phyloP scores from a whole-genome alignment of 331 rosid species.

The Dryas integrifolia region DNA sequence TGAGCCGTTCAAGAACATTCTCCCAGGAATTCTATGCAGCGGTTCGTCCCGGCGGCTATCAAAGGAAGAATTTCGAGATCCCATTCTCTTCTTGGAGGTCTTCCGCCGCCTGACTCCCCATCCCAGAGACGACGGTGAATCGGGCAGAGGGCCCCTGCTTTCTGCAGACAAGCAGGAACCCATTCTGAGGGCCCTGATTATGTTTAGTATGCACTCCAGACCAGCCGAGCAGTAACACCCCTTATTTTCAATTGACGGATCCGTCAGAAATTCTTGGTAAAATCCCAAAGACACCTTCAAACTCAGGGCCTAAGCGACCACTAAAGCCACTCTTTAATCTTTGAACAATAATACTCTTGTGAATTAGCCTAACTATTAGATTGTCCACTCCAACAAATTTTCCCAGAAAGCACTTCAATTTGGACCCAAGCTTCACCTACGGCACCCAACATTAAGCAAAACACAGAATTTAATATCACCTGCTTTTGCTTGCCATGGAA shows the following conservation, averaged over 20 bases:
- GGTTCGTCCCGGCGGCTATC: slow-evolving; percentile 73
- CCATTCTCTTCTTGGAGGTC: slow-evolving; percentile 40
- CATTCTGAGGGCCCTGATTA: slow-evolving; percentile 88
- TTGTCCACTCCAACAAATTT: slow-evolving; percentile 3
- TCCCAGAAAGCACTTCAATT: background rate
- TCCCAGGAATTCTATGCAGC: slow-evolving; percentile 67
- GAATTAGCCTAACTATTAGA: background rate
- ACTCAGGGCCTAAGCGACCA: background rate
- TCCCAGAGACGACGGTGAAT: slow-evolving; percentile 48
- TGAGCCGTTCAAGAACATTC: slow-evolving; percentile 74
- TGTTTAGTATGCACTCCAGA: slow-evolving; percentile 72
- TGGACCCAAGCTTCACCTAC: background rate
- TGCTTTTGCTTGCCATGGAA: background rate
- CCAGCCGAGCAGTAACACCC: slow-evolving; percentile 47
- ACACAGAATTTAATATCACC: background rate
- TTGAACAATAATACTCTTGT: background rate
- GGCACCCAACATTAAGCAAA: background rate
- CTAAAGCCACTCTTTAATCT: background rate
- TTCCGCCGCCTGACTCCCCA: slow-evolving; percentile 36
- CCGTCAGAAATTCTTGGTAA: slow-evolving; percentile 50
- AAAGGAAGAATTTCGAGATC: slow-evolving; percentile 60
- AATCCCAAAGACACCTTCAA: slow-evolving; percentile 3
- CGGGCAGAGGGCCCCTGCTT: slow-evolving; percentile 86
- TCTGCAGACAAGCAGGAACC: slow-evolving; percentile 99
- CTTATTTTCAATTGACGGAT: slow-evolving; percentile 51